Evolutionary conservation across 495 filamentous ascomycete genomes (phyloP).

Genomic region (Lentithecium fluviatile): DNA sequence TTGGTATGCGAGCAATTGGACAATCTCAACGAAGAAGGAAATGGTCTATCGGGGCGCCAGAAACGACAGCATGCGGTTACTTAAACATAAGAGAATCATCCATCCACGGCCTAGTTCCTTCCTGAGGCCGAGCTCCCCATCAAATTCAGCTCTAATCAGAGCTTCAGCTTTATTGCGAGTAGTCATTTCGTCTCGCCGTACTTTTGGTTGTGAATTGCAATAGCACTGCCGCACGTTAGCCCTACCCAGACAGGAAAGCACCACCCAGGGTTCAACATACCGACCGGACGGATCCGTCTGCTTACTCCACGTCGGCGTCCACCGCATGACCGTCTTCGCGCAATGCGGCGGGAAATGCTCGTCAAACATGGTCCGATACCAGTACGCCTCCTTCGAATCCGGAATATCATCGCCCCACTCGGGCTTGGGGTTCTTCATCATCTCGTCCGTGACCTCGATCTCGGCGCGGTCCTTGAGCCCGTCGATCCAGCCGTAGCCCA

Average conservation of each 20-base stretch:
- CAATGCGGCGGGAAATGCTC: constrained; percentile 94
- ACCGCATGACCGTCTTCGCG: constrained; percentile 89
- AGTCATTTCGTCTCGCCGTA: constrained; percentile 26
- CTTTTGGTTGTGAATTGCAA: constrained; percentile 35
- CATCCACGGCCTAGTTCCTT: neutral
- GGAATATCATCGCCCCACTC: constrained; percentile 92
- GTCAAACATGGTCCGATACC: constrained; percentile 98
- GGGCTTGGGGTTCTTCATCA: constrained; percentile 93
- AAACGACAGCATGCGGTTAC: neutral
- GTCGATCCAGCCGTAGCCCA: constrained; percentile 99
- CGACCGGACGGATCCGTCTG: constrained; percentile 92
- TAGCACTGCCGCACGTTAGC: constrained; percentile 30
- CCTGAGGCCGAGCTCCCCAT: no score
- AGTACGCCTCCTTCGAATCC: constrained; percentile 93
- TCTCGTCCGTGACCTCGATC: constrained; percentile 84
- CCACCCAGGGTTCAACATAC: constrained; percentile 50
- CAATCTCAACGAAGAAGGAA: no score
- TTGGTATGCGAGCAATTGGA: neutral
- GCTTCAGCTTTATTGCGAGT: neutral
- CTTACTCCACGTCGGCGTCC: constrained; percentile 97
- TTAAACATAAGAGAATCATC: neutral
- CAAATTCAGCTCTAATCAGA: no score
- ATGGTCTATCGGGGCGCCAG: no score
- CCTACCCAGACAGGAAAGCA: neutral
- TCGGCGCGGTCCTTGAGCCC: constrained; percentile 91